Evolutionary conservation across 345 rosid genomes (phyloP).

Genomic region (Abelmoschus esculentus): DNA sequence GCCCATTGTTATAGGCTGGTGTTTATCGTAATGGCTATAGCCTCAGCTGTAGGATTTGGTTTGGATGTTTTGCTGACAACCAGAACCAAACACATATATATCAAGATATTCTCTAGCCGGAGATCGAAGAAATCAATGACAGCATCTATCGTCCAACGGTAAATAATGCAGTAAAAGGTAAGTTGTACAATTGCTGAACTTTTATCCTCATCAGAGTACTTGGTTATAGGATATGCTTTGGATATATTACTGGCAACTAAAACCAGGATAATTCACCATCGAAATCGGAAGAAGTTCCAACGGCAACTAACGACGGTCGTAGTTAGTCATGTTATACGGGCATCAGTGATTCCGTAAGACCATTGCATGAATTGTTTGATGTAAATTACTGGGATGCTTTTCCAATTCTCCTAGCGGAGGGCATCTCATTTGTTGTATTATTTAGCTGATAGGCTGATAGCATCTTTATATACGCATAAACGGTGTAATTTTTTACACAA

Average conservation of each 20-base stretch:
- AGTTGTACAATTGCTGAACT: conserved; percentile 15
- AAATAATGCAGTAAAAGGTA: background rate
- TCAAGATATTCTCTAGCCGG: conserved; percentile 45
- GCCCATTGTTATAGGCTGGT: conserved; percentile 79
- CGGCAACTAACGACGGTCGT: background rate
- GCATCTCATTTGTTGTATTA: too few relatives aligned
- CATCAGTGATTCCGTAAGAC: too few relatives aligned
- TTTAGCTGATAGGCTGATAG: too few relatives aligned
- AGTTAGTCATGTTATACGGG: too few relatives aligned
- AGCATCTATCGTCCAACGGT: conserved; percentile 6
- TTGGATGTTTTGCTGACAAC: conserved; percentile 54
- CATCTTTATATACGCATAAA: too few relatives aligned
- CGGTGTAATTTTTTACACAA: too few relatives aligned
- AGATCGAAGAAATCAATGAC: conserved; percentile 32
- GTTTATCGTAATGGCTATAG: conserved; percentile 61
- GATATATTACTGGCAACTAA: background rate
- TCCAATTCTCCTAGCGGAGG: too few relatives aligned
- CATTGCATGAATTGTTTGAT: too few relatives aligned
- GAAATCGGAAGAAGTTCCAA: background rate
- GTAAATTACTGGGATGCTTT: too few relatives aligned
- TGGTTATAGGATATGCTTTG: background rate
- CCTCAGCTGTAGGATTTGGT: conserved; percentile 60
- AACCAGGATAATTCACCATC: background rate
- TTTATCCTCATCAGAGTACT: background rate
- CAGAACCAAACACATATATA: conserved; percentile 52